Evolutionary conservation across 768 basidiomycete genomes (phyloP), one percentile per base, ranked within the genome.

Genomic region (Lactarius tabidus): DNA sequence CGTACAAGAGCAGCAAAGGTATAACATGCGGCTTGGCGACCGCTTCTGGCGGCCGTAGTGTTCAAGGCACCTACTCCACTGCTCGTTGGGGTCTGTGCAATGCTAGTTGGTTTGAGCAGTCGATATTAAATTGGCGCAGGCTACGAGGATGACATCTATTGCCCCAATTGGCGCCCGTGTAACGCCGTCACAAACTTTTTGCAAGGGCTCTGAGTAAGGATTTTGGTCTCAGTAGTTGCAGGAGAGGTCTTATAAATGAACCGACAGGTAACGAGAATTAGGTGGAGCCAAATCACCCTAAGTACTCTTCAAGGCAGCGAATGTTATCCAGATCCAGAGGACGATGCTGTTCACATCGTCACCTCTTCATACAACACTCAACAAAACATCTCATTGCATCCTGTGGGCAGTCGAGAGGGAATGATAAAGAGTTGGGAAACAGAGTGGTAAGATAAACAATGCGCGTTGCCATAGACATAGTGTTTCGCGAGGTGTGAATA

Each of bases 11-110:
- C 86, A 29, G 78, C 72, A 1, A 74, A 74, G 14, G 86, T 86
- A n/a, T n/a, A 6, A 83, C 84, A 55, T 86, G 76, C n/a, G n/a
- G n/a, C 36, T 76, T 70, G 0, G 85, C 87, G 5, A 74, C 85
- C 10, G 77, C 74, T 43, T 81, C 77, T 1, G 76, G 81, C 83
- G 12, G 84, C 86, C n/a, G 83, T 81, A 3, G 85, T 86, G 73
- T 68, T 78, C 74, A 58, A 12, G 35, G 10, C 39, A 33, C 51
- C 60, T 56, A 17, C 45, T 45, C 31, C 38, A 57, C 55, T 23
- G 48, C 36, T 57, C 51, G 33, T 38, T 65, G 59, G 12, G 17
- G 55, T 31, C 64, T 52, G 55, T 26, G 29, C 45, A 12, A 39
- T 28, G 9, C n/a, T 20, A 45, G 18, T 56, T 4, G 15, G 7